Percentiles rank a stretch among this genome's conserved stretches.
Conservation (phyloP, 257 asterid genomes). For the Solanum neorickii region DNA sequence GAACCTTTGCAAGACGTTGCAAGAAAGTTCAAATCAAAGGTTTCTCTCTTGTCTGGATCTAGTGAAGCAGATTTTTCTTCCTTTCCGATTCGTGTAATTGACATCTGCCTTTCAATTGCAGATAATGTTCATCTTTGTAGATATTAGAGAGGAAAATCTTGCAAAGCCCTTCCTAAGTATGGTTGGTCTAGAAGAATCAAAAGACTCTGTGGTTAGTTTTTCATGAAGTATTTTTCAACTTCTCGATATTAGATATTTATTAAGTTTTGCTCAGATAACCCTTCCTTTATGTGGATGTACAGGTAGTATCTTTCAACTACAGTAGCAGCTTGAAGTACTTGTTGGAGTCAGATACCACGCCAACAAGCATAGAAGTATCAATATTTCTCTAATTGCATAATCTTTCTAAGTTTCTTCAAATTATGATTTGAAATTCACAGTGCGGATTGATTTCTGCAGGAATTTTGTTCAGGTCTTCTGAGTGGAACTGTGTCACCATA, state of each 20-base stretch:
- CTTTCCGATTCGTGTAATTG: background rate
- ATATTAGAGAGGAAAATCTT: slow-evolving; percentile 70
- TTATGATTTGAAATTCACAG: background rate
- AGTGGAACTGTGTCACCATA: slow-evolving; percentile 47
- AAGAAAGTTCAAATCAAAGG: slow-evolving; percentile 78
- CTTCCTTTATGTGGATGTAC: background rate
- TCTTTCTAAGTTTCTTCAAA: background rate
- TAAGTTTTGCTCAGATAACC: background rate
- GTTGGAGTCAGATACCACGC: slow-evolving; percentile 48
- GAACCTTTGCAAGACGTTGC: slow-evolving; percentile 58
- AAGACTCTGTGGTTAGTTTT: slow-evolving; percentile 41
- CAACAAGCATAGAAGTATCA: slow-evolving; percentile 54
- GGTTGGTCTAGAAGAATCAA: slow-evolving; percentile 77
- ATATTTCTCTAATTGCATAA: slow-evolving; percentile 2
- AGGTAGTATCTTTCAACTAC: slow-evolving; percentile 79
- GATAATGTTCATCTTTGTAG: slow-evolving; percentile 68
- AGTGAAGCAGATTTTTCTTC: background rate
- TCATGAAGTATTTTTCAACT: background rate
- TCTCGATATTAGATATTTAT: background rate
- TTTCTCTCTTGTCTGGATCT: background rate
- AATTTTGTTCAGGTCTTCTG: slow-evolving; percentile 50
- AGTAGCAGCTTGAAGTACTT: slow-evolving; percentile 43
- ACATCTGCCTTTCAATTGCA: slow-evolving; percentile 20
- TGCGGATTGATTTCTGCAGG: slow-evolving; percentile 37
- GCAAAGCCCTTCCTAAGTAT: slow-evolving; percentile 87